These are phyloP conservation scores for Aspergillus proliferans DNA, from an alignment of 2,329 filamentous ascomycete species.

Conservation along the genomic window DNA sequence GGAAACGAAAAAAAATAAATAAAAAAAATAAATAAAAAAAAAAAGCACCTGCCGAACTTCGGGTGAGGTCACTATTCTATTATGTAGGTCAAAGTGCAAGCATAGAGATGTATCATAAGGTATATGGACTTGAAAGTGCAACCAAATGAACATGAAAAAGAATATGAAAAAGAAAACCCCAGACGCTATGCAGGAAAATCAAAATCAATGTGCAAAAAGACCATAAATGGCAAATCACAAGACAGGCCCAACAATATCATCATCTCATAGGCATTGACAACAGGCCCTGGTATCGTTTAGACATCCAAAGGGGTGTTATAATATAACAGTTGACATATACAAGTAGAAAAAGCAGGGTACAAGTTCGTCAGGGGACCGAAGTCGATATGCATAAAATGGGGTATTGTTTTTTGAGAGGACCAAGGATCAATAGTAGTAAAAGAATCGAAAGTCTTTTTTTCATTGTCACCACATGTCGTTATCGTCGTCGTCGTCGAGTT, in stretches of 20 bases:
- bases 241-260: slow-evolving; percentile 6
- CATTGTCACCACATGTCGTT: slow-evolving; percentile 45
- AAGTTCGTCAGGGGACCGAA: slow-evolving; percentile 16
- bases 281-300: slow-evolving; percentile 7
- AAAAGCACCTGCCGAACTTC: background rate
- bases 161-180: slow-evolving; percentile 24
- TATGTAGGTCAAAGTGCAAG: background rate
- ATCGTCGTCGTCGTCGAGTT: slow-evolving; percentile 40
- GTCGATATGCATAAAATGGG: slow-evolving; percentile 23
- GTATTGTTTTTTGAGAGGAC: slow-evolving; percentile 21
- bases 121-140: background rate
- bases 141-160: slow-evolving; percentile 7
- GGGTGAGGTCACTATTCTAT: background rate
- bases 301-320: slow-evolving; percentile 13
- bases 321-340: slow-evolving; percentile 7
- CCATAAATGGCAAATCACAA: slow-evolving; percentile 15
- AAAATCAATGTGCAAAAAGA: slow-evolving; percentile 15
- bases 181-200: slow-evolving; percentile 34
- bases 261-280: slow-evolving; percentile 6
- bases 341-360: slow-evolving; percentile 16
- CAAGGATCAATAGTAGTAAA: slow-evolving; percentile 20
- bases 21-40: no score
- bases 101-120: background rate
- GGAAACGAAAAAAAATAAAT: no score
- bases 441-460: slow-evolving; percentile 14